Percentiles rank a stretch among this genome's conserved stretches.
phyloP scores from a whole-genome alignment of 345 rosid genomes.

The Iberis pinnata region DNA sequence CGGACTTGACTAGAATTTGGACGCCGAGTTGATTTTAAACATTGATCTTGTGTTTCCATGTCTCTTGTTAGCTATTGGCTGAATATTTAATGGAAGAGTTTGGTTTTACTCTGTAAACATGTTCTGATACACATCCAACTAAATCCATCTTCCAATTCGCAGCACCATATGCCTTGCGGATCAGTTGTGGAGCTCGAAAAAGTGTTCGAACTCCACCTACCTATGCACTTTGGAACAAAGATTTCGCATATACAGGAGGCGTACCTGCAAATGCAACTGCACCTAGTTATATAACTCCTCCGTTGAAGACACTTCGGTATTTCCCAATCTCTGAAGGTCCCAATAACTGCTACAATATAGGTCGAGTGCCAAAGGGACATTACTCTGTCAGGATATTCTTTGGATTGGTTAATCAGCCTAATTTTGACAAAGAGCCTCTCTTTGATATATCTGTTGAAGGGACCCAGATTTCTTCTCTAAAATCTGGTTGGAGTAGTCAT shows the following conservation, averaged over 20 bases:
- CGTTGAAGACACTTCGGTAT: constrained; percentile 65
- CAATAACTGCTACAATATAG: constrained; percentile 74
- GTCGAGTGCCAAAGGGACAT: constrained; percentile 65
- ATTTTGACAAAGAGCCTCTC: constrained; percentile 62
- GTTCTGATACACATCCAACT: neutral
- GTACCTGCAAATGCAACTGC: constrained; percentile 53
- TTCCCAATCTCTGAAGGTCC: constrained; percentile 90
- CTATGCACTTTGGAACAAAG: constrained; percentile 80
- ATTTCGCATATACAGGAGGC: constrained; percentile 90
- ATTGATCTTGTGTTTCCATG: neutral
- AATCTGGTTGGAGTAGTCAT: constrained; percentile 76
- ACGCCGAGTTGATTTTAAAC: neutral
- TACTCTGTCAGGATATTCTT: constrained; percentile 80
- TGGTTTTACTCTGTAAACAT: neutral
- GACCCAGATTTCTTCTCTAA: constrained; percentile 66
- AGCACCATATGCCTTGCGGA: constrained; percentile 87
- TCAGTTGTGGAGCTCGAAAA: constrained; percentile 82
- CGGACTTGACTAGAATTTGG: neutral
- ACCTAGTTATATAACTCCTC: constrained; percentile 62
- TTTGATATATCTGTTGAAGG: constrained; percentile 90
- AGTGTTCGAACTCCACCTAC: constrained; percentile 59
- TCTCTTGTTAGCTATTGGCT: no score
- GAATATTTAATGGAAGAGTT: no score
- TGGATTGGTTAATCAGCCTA: constrained; percentile 41
- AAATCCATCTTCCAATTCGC: constrained; percentile 16